Evolutionary conservation across 2,329 filamentous ascomycete species (phyloP), one percentile per base, ranked within the genome.

Genomic region (Ceratocystis ficicola): DNA sequence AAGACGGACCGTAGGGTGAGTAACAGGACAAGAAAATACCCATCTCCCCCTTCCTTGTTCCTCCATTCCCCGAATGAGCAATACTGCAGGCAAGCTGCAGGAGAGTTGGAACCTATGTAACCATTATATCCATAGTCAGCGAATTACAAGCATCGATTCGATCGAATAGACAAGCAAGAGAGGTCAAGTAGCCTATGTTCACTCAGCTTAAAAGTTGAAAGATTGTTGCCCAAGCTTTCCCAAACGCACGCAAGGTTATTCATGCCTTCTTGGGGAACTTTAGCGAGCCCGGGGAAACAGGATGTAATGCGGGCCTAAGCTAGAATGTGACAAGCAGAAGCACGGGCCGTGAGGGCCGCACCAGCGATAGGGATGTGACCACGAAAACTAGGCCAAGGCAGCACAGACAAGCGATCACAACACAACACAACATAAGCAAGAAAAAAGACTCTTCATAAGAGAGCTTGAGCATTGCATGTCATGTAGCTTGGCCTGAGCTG

Each of bases 251-350:
- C 52, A 57, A 15, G 52, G 52, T 6, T 57, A 30, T 32, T 30
- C 28, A 57, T 57, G n/a, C 52, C 52, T 30, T 32, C 52, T 57
- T 57, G 12, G 52, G 52, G 52, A 57, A 25, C 12, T 30, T 57
- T 57, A 57, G 52, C 52, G 52, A 57, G 52, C 52, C 20, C 22
- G 52, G 52, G 52, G 52, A 57, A 57, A 32, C 25, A 32, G 52
- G 22, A 57, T 30, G 52, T 57, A 17, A 57, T 57, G 52, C 52
- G 52, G 52, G 52, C 22, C 52, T 32, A 6, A 28, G 20, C 28
- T 57, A 28, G 12, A 57, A 50, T 50, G n/a, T 50, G 48, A 32
- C 52, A 57, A 57, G 22, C 52, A 32, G 22, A 57, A 57, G 22
- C 52, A 57, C 52, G 52, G 52, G 28, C 25, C 22, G 52, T 32